phyloP scores from a whole-genome alignment of 2,329 filamentous ascomycete species.

The Rhytidhysteron rufulum region DNA sequence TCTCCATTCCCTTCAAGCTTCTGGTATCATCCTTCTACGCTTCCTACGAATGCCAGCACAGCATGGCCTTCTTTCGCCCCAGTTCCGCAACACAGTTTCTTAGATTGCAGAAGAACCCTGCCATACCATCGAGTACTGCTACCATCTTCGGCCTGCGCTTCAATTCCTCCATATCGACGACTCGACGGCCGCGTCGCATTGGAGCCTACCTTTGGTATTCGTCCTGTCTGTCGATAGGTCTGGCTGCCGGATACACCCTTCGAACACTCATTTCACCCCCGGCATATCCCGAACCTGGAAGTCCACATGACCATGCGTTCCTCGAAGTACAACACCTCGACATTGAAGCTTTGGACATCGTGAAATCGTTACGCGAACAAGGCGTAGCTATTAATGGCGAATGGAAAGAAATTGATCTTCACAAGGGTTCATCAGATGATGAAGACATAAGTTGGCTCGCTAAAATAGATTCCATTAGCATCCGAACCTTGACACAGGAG shows the following conservation, averaged over 20 bases:
- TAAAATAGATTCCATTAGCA: too few relatives aligned
- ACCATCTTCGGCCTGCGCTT: not conserved
- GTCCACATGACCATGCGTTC: conserved; percentile 23
- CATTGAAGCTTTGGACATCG: conserved; percentile 28
- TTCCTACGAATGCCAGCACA: too few relatives aligned
- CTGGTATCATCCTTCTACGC: too few relatives aligned
- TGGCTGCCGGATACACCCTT: not conserved
- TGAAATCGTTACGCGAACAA: conserved; percentile 24
- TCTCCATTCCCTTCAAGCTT: too few relatives aligned
- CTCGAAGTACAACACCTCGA: conserved; percentile 22
- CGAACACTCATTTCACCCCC: not conserved
- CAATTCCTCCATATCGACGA: not conserved
- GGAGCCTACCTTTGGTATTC: not conserved
- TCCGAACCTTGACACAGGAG: conserved; percentile 20
- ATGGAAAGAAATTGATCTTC: conserved; percentile 29
- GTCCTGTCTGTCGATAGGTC: not conserved
- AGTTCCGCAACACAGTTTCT: not conserved
- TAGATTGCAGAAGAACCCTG: not conserved
- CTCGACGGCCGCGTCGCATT: not conserved
- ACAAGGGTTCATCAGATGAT: conserved; percentile 2
- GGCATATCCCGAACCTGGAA: conserved; percentile 16
- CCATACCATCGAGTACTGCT: not conserved
- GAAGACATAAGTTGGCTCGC: not conserved
- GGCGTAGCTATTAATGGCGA: conserved; percentile 8
- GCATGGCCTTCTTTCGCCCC: too few relatives aligned